A percentile compares a stretch with the other conserved stretches of the same genome.
phyloP scores from a whole-genome alignment of 805 yeast genomes.

The Wickerhamiella bombiphila region DNA sequence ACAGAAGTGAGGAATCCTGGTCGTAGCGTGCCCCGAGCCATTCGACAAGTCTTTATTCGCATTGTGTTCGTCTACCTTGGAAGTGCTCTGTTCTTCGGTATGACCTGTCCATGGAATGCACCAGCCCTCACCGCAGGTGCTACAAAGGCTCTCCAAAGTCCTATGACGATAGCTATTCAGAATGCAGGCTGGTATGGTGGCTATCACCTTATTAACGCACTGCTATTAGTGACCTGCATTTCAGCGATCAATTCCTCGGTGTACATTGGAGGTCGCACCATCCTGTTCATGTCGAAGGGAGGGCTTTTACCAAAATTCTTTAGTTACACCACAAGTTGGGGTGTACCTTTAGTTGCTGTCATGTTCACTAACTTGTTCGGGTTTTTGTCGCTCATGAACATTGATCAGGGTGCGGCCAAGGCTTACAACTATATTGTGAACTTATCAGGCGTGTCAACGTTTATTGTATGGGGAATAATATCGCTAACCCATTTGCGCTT shows the following conservation, averaged over 20 bases:
- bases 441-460: conserved; percentile 51
- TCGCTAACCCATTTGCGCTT: conserved; percentile 43
- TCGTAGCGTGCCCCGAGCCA: conserved; percentile 45
- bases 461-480: conserved; percentile 52
- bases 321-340: conserved; percentile 36
- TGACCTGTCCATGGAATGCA: conserved; percentile 45
- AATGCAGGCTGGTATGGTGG: conserved; percentile 40
- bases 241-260: conserved; percentile 59
- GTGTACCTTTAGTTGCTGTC: conserved; percentile 52
- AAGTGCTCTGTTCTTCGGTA: conserved; percentile 42
- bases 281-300: conserved; percentile 47
- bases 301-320: conserved; percentile 46
- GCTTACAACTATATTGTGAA: conserved; percentile 50
- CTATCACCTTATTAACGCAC: conserved; percentile 43
- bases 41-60: conserved; percentile 42
- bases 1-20: conserved; percentile 50
- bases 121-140: conserved; percentile 28
- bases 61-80: conserved; percentile 44
- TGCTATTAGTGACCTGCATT: conserved; percentile 47
- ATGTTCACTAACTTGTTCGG: conserved; percentile 36
- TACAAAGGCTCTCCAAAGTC: conserved; percentile 36
- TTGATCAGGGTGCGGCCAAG: conserved; percentile 42
- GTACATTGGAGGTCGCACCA: conserved; percentile 53
- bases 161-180: conserved; percentile 34
- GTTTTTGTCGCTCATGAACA: conserved; percentile 40